Conservation (phyloP, 2,329 filamentous ascomycete species). For the Ilyonectria mors-panacis region DNA sequence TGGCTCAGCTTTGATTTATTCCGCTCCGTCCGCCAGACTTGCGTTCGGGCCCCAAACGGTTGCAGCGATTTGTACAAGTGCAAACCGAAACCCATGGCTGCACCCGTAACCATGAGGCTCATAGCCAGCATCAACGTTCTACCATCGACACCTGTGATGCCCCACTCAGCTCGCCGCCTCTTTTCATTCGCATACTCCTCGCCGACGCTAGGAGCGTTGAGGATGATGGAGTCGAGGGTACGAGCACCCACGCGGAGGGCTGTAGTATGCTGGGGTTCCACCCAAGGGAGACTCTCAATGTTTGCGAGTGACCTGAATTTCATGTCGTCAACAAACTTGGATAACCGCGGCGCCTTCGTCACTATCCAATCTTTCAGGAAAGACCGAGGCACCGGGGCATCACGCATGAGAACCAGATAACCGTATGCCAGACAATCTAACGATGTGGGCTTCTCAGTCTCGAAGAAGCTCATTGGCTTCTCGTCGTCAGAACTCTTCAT, state of each 20-base stretch:
- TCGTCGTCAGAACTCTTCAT: conserved; percentile 45
- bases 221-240: conserved; percentile 53
- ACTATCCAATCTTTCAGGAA: conserved; percentile 60
- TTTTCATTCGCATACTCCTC: conserved; percentile 55
- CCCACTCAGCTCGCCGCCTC: conserved; percentile 55
- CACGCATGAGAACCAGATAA: conserved; percentile 82
- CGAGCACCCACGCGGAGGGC: conserved; percentile 48
- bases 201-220: conserved; percentile 54
- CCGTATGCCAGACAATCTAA: conserved; percentile 87
- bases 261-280: conserved; percentile 37
- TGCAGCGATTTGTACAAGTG: conserved; percentile 58
- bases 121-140: conserved; percentile 51
- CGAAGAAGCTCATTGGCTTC: conserved; percentile 52
- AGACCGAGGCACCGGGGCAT: conserved; percentile 60
- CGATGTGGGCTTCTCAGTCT: conserved; percentile 44
- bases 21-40: conserved; percentile 58
- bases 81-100: conserved; percentile 57
- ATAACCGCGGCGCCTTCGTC: conserved; percentile 50
- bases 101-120: conserved; percentile 55
- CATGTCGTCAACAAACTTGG: conserved; percentile 52
- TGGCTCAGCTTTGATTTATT: conserved; percentile 54
- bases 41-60: conserved; percentile 61
- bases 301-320: conserved; percentile 40
- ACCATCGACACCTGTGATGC: conserved; percentile 51
- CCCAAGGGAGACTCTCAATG: conserved; percentile 48